Base-by-base conservation (phyloP, 305 asterid genomes). In the Ajuga reptans region DNA sequence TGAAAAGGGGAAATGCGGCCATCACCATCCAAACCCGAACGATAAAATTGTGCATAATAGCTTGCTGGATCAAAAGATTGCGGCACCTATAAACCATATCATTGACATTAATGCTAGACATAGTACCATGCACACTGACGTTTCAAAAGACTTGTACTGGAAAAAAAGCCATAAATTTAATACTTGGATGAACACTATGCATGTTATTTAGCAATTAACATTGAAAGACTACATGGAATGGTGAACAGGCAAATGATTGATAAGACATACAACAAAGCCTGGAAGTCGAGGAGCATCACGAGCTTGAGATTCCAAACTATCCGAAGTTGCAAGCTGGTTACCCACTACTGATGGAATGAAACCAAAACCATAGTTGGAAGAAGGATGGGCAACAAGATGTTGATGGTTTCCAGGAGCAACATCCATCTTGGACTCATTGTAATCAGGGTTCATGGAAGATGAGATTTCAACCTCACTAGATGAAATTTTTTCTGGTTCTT, bases 1-100 rank as follows among this genome's bases (percentile, higher is more conserved):
- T 78, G 88, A 69, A 86, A 85, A 46, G 96, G 96, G 36, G 95
- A 92, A 73, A 84, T 80, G 54, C 88, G 95, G n/a, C 96, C 96
- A 77, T 92, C 96, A 75, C 64, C 74, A 60, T 92, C 98, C 77
- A 82, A 72, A 66, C 84, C 82, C 12, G 96, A 64, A 71, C 88
- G 91, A 81, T 86, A 86, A 72, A 83, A 75, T 71, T 90, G 98
- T 18, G 96, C 85, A 78, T 90, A 86, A 72, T 88, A 90, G 77
- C 75, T 83, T 33, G 95, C 82, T 50, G 91, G 97, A 79, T 90
- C 98, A 81, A 83, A 73, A 66, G 94, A 75, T 76, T 84, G 98
- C 14, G 87, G 98, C 71, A 88, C 86, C 97, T 92, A 88, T 58
- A 75, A 21, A 69, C 64, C 57, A 73, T 31, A 74, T 51, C 12